Evolutionary conservation across 202 grass and related monocot genomes (phyloP), one percentile per base, ranked within the genome.

Genomic region (Saccharum hybrid): DNA sequence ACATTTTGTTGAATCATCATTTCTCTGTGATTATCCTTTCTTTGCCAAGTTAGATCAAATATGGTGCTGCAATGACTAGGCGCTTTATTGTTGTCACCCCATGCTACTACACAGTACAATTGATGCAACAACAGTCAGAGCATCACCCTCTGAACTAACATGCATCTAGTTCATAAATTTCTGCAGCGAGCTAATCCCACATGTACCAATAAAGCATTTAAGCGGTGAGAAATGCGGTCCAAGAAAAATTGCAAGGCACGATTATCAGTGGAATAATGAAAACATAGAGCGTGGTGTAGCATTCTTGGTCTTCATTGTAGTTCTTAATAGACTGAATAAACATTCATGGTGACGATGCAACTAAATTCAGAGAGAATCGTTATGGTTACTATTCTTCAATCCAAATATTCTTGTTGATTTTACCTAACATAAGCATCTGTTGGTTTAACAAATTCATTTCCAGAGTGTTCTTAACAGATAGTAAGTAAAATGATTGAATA

Each of bases 141-240:
- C 67, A 80, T 67, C 31, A 9, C 15, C 10, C 42, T 66, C 6
- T 68, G 62, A 48, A 54, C 26, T 34, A 37, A 7, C 59, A 83
- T 48, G 61, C 81, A 83, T 74, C 9, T 54, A 54, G 71, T 54
- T 34, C 15, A n/a, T 52, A 33, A 2, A 9, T 71, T 73, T 18
- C 14, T 74, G 48, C 8, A 8, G 28, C 18, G 2, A 18, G 23
- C 23, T 72, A 72, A 45, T 72, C 42, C 42, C 3, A 71, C 6
- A 13, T 37, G 30, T 16, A 33, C 26, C 8, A 19, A 19, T 8
- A 74, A n/a, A 74, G 2, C 51, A 57, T 22, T 38, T 75, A 38
- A 14, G 19, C 19, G 12, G 72, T 56, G 10, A 74, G 45, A 1
- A 57, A 2, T 41, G 6, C 15, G 36, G 16, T 7, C 19, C 19